Evolutionary conservation across 108 stramenopile genomes (phyloP).

Genomic region (Cyclotella baltica): DNA sequence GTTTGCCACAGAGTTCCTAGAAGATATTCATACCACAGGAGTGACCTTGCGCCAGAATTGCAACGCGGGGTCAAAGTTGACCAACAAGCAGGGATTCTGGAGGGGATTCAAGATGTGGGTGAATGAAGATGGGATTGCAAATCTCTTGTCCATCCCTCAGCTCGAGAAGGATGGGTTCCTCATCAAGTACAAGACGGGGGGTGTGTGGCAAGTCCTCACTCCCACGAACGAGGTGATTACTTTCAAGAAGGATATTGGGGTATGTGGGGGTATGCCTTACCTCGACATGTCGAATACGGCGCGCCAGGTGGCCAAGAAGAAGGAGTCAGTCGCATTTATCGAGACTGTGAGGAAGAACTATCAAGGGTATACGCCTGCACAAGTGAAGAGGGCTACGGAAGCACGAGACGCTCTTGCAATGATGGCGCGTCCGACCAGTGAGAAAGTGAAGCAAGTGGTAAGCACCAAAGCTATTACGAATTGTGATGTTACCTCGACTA

Average conservation of each 20-base stretch:
- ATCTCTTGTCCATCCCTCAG: background rate
- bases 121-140: background rate
- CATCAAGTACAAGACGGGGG: background rate
- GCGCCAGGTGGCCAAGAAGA: background rate
- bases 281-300: background rate
- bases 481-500: background rate
- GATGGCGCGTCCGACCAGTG: too few relatives aligned
- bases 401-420: background rate
- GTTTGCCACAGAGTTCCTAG: background rate
- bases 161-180: background rate
- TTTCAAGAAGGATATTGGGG: constrained; percentile 9
- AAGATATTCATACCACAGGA: background rate
- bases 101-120: background rate
- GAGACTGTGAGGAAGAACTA: background rate
- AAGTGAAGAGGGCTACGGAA: background rate
- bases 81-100: background rate
- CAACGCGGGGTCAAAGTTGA: constrained; percentile 7
- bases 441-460: background rate
- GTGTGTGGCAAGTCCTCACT: background rate
- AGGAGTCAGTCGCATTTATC: background rate
- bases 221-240: background rate
- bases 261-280: background rate
- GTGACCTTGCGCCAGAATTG: background rate
- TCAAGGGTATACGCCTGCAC: background rate
- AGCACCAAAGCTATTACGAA: background rate